Percentiles rank a stretch among this genome's conserved stretches.
Conservation (phyloP, 2,329 filamentous ascomycete genomes). For the Pyrenophora tritici-repentis region DNA sequence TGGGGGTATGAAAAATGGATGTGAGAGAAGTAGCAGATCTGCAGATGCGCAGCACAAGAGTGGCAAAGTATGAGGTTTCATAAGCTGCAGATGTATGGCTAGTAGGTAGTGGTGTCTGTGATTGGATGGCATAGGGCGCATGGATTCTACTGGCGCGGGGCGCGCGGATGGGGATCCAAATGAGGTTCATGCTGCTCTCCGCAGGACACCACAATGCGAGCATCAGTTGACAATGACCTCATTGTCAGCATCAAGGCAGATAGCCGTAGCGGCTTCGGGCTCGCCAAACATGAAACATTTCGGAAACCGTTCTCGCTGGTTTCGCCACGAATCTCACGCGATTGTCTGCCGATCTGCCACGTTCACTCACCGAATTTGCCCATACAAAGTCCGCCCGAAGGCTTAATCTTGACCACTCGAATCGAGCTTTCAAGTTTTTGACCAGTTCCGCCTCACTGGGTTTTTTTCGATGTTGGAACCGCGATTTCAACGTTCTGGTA, state of each 20-base stretch:
- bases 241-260: slow-evolving; percentile 2
- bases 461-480: slow-evolving; percentile 1
- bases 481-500: slow-evolving; percentile 13
- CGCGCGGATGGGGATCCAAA: slow-evolving; percentile 5
- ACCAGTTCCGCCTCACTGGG: slow-evolving; percentile 5
- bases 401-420: slow-evolving; percentile 1
- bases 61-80: slow-evolving; percentile 2
- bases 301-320: slow-evolving; percentile 5
- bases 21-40: not conserved
- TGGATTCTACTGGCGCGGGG: slow-evolving; percentile 1
- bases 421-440: not conserved
- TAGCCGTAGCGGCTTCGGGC: slow-evolving; percentile 6
- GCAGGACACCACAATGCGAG: slow-evolving; percentile 4
- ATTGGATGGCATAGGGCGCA: not conserved
- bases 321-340: slow-evolving; percentile 10
- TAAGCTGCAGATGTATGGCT: not conserved
- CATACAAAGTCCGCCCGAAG: not conserved
- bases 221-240: slow-evolving; percentile 9
- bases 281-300: slow-evolving; percentile 2
- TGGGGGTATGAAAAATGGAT: slow-evolving; percentile 1
- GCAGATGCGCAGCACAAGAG: not conserved
- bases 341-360: slow-evolving; percentile 5
- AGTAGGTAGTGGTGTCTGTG: not conserved
- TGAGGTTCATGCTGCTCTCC: slow-evolving; percentile 2
- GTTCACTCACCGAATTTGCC: slow-evolving; percentile 5